Base-by-base conservation (phyloP, 768 basidiomycete species). In the Boletus reticulatus region DNA sequence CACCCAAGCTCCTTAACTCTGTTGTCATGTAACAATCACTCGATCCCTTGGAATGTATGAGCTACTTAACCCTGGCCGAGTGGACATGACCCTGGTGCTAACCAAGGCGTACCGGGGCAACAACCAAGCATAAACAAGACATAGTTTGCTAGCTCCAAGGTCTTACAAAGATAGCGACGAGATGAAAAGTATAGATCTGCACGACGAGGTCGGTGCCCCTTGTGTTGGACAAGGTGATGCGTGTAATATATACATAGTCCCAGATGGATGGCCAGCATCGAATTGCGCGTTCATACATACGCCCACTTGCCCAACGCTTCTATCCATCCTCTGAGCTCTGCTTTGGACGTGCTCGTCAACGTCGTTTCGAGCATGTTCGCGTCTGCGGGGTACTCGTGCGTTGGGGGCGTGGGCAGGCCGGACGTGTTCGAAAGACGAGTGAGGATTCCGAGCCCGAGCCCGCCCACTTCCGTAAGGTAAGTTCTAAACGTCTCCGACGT, bases 381-480 rank as follows among this genome's bases (percentile, higher is more conserved):
- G 13, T 17, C 50, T 6, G 17, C 17, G 4, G 36, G 39, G n/a
- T 38, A 44, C n/a, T 16, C 37, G 14, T 53, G 54, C 13, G 34
- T 29, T 8, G 73, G 67, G 2, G 72, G 68, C 4, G 75, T 75
- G 19, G 59, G 59, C 1, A 66, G 62, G 36, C 55, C 55, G 10
- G 60, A 55, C 43, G 44, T 45, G 11, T 48, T 20, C 22, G 58
- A 48, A 27, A 80, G 78, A 22, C 83, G 84, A 5, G 87, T 85
- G 63, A 93, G 78, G 61, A 99, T 82, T 57, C 96, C 96, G 17
- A 96, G 80, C 11, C 96, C 96, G 62, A 85, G 87, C 53, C 97
- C 97, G 16, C 97, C 97, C 48, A 99, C 92, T 53, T 90, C 83
- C 36, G 96, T 95, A 62, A 92, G 77, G 79, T 98, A 94, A 27